Base-by-base conservation (phyloP, 441 rosid species). In the Pelargonium hybrid region DNA sequence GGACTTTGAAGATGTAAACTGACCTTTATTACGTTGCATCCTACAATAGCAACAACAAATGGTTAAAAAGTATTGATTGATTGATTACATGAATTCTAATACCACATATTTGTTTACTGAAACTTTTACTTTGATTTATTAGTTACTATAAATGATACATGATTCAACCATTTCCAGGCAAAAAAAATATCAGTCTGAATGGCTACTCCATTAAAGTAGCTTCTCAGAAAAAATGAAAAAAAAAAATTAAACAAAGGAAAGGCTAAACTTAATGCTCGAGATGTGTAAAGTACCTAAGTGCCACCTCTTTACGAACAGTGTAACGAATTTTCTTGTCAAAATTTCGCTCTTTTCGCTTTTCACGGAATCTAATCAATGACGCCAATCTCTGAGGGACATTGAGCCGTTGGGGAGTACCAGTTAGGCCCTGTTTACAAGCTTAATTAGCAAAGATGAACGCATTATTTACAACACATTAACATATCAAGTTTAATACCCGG, bases 271-370 rank as follows among this genome's bases (percentile, higher is more conserved):
- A 31, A 56, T 11, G 23, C 41, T 14, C 25, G 63, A 31, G 21
- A 41, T 5, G 67, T n/a, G 72, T 66, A 39, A n/a, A 64, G 13
- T 84, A 87, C 94, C 91, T 84, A 72, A 83, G 84, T 72, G 91
- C 94, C 50, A 86, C 94, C 79, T 89, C 94, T 73, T 87, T 85
- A 62, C 91, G 87, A n/a, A 87, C 88, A 8, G 87, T 76, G 70
- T 87, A 89, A 31, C 91, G 86, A 74, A 87, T 84, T 69, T 84
- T 89, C 91, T 87, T 87, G 70, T 84, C 94, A 48, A 86, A 89
- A 50, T 87, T 84, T 50, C 91, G 80, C 70, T 83, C 91, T 82
- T 86, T 86, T 66, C 90, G 81, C 81, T 89, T 89, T 73, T 84
- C 90, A 13, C 88, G 87, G 59, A 88, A 88, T 77, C 91, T 87